Percentiles rank a stretch among this genome's conserved stretches.
These are phyloP conservation scores for Aspergillus udagawae DNA, from an alignment of 2,329 filamentous ascomycete genomes.

Conservation along the genomic window DNA sequence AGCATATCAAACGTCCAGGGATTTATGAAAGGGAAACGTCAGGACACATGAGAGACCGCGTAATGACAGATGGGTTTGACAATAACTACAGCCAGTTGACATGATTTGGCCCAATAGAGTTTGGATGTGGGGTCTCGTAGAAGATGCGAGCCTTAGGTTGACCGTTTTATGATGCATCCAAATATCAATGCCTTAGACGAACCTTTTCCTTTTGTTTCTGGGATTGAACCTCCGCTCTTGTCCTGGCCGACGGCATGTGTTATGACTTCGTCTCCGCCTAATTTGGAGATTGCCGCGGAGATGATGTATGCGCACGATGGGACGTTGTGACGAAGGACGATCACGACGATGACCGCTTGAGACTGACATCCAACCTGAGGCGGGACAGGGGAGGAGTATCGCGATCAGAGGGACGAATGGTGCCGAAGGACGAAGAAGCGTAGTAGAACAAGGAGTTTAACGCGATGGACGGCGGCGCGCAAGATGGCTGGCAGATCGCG, in stretches of 20 bases:
- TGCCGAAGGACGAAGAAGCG: conserved; percentile 9
- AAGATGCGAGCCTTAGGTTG: background rate
- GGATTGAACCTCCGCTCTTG: conserved; percentile 51
- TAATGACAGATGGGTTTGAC: background rate
- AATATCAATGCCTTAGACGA: conserved; percentile 12
- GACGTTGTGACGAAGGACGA: conserved; percentile 9
- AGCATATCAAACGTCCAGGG: background rate
- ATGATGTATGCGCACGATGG: conserved; percentile 16
- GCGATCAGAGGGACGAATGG: conserved; percentile 7
- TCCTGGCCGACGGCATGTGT: conserved; percentile 43
- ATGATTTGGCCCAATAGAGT: background rate
- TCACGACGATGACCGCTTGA: conserved; percentile 3
- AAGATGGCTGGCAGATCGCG: background rate
- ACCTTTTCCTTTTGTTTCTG: conserved; percentile 60
- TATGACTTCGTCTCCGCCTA: conserved; percentile 24
- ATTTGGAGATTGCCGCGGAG: conserved; percentile 20
- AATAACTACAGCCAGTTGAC: background rate
- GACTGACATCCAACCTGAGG: conserved; percentile 19
- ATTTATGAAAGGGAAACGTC: background rate
- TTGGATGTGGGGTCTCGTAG: background rate
- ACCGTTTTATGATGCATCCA: background rate
- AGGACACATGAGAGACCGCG: background rate
- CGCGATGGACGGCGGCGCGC: background rate
- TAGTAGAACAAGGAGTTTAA: conserved; percentile 3
- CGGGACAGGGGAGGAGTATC: background rate